Base-by-base conservation (phyloP, 345 rosid genomes). In the Bruguiera parviflora region DNA sequence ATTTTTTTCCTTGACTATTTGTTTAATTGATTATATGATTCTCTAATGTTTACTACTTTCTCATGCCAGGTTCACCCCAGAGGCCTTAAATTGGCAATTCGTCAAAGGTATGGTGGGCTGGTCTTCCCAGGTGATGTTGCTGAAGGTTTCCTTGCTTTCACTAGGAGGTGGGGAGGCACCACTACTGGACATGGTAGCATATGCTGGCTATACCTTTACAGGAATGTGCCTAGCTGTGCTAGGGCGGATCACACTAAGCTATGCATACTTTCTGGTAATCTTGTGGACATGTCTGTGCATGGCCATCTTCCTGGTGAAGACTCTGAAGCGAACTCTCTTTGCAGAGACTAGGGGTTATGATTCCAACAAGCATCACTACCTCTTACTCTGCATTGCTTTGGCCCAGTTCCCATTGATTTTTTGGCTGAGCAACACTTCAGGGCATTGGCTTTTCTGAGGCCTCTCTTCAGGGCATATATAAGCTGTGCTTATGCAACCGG, bases 241-340 rank as follows among this genome's bases (percentile, higher is more conserved):
- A 21, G 84, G 77, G 5, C 63, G 77, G 66, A 80, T 86, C 37
- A 69, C 75, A 33, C 70, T 73, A 64, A 77, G 77, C 58, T 84
- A 84, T 33, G 72, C 81, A 3, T 84, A 80, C 43, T 81, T 81
- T 51, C 76, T 79, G 15, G 49, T 84, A 60, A 70, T 84, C 62
- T 63, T 80, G 4, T 84, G 84, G 84, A 80, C 86, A 0, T 84
- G 86, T 63, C 61, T 84, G 28, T 86, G 85, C 75, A 78, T 81
- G 56, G 87, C 83, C 39, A 57, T 81, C 58, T 84, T 86, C 81
- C 67, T 86, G 65, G 86, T 86, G 78, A 85, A 85, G 80, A 85
- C 89, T 18, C 64, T 81, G 85, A 83, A 85, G 57, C 72, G 78
- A 49, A 67, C 77, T n/a, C 64, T 77, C 39, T 67, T 77, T 56